Evolutionary conservation across 305 asterid species (phyloP), one percentile per base, ranked within the genome.

Genomic region (Stenogyne calaminthoides): DNA sequence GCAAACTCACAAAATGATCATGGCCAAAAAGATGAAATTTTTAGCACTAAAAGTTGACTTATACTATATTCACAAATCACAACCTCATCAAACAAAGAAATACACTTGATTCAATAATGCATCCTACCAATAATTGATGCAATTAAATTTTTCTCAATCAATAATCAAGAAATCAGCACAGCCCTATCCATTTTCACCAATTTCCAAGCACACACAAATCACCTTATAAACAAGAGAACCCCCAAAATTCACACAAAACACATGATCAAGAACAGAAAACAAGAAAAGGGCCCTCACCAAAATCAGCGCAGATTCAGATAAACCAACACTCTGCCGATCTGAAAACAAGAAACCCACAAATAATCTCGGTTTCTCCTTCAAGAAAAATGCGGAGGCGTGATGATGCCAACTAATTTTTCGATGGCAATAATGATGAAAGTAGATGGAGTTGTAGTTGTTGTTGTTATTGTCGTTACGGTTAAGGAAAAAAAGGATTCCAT

Each of bases 401-500:
- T 57, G 82, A 67, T 60, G 76, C 52, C 76, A 69, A 73, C 69
- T 19, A 68, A 27, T 32, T 32, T 32, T 44, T 44, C 51, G 78
- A 69, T 69, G 62, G 76, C 67, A 65, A 79, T 42, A 70, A 77
- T 75, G 68, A 75, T 47, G 77, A 55, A 44, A 72, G 80, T 29
- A 80, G 83, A 60, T 20, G 80, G 74, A 59, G 79, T 56, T 29
- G 80, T 76, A 64, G 85, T 70, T 65, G 84, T 79, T 65, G 85
- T 70, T 69, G 84, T 79, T 65, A 75, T 80, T 85, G 83, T 80
- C 80, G 83, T 76, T 80, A 58, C 59, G 87, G 84, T 80, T 77
- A 80, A 78, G 87, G 77, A 76, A 73, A 64, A 78, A 70, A 76
- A 73, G 20, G 88, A 88, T 82, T 84, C 93, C 89, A 85, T 85